Evolutionary conservation across 202 grass and related monocot species (phyloP).

Genomic region (Panicum hallii): DNA sequence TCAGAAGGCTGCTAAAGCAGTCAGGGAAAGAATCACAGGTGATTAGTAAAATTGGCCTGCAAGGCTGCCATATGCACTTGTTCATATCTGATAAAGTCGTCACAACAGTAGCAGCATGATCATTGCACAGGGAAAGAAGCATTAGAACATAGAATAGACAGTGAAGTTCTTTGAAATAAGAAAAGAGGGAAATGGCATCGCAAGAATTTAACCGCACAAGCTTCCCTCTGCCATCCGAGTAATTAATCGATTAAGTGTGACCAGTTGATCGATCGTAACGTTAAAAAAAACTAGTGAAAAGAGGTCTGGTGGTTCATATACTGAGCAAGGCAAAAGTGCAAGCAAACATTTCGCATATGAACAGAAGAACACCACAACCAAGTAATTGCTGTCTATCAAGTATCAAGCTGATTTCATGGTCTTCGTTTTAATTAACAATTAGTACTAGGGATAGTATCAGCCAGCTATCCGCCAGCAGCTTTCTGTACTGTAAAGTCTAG

Average conservation of each 20-base stretch:
- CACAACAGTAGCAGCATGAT: background rate
- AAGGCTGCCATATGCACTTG: background rate
- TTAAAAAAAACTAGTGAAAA: background rate
- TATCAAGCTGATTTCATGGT: background rate
- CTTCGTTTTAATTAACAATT: background rate
- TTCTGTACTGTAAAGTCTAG: slow-evolving; percentile 15
- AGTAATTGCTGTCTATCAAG: background rate
- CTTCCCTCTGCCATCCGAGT: slow-evolving; percentile 2
- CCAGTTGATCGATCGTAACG: background rate
- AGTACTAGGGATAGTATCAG: background rate
- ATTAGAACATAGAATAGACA: background rate
- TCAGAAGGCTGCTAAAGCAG: slow-evolving; percentile 16
- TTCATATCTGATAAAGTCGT: slow-evolving; percentile 4
- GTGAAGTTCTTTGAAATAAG: background rate
- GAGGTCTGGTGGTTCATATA: background rate
- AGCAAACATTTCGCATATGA: background rate
- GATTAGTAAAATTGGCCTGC: slow-evolving; percentile 26
- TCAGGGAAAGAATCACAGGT: background rate
- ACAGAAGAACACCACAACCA: background rate
- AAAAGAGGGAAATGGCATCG: background rate
- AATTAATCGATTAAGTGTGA: background rate
- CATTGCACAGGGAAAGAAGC: background rate
- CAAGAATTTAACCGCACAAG: background rate
- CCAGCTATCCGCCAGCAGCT: background rate
- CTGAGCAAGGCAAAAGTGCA: background rate